phyloP scores from a whole-genome alignment of 805 yeast genomes.

The Lipomyces japonicus region DNA sequence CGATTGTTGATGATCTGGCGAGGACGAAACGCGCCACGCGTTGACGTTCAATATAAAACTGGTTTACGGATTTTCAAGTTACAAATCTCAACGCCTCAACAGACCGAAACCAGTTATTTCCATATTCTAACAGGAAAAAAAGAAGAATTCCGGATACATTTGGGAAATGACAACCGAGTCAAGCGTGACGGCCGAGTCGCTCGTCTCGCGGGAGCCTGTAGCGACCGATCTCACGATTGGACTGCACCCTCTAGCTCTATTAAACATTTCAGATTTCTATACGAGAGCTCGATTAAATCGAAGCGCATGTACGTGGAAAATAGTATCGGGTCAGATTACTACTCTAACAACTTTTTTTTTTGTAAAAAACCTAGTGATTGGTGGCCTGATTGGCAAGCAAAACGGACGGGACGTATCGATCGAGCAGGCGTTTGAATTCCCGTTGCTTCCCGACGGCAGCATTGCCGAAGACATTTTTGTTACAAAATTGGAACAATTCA shows the following conservation, averaged over 20 bases:
- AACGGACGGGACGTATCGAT: constrained; percentile 33
- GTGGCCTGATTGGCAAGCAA: constrained; percentile 37
- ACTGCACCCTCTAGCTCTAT: constrained; percentile 38
- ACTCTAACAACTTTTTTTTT: background rate
- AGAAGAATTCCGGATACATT: too few relatives aligned
- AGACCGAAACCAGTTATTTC: too few relatives aligned
- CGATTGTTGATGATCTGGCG: too few relatives aligned
- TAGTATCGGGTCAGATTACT: background rate
- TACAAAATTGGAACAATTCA: constrained; percentile 32
- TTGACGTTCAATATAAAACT: too few relatives aligned
- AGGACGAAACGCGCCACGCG: too few relatives aligned
- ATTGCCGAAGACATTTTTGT: constrained; percentile 32
- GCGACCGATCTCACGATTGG: constrained; percentile 23
- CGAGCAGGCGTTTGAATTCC: constrained; percentile 37
- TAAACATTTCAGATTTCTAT: constrained; percentile 38
- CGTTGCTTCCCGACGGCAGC: constrained; percentile 13
- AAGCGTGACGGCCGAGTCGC: too few relatives aligned
- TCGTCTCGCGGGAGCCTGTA: background rate
- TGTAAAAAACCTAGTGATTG: constrained; percentile 30
- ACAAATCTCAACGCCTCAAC: too few relatives aligned
- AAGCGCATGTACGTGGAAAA: constrained; percentile 23
- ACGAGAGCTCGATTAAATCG: constrained; percentile 31
- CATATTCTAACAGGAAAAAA: too few relatives aligned
- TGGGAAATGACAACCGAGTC: too few relatives aligned
- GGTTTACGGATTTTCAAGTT: too few relatives aligned